Evolutionary conservation across 2,329 filamentous ascomycete genomes (phyloP), one percentile per base, ranked within the genome.

Genomic region (Dactylellina sp.): DNA sequence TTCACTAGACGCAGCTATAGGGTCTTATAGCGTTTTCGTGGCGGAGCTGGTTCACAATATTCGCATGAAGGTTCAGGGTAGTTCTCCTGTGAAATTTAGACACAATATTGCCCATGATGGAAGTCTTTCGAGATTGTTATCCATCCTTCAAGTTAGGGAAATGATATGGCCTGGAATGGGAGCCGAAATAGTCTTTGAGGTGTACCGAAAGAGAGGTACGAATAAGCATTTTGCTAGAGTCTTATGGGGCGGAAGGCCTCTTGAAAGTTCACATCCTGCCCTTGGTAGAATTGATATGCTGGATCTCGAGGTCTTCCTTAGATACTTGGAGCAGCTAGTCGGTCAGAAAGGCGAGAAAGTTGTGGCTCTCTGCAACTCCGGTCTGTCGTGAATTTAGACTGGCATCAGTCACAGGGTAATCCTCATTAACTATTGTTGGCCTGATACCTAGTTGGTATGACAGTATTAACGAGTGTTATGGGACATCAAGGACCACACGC

Each of bases 91-190:
- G 0, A 81, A 83, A 9, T 94, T 92, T 79, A 81, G 88, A 46
- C 91, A 95, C 79, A 93, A 94, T 76, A 85, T 95, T 39, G 91
- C 91, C 1, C 91, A 96, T 78, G 92, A 95, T 77, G 92, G 91
- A 1, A 89, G 87, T 2, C 79, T 93, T 5, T 88, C 89, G 9
- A 82, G 87, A 1, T 78, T 94, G 5, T 82, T 95, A 20, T 87
- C 87, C 1, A 85, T 93, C 14, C 79, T 95, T 78, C 91, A 94
- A 81, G 78, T 90, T 0, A 88, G 92, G 20, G 80, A 84, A 59
- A 94, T 94, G 91, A 88, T 92, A 0, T 94, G 91, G 91, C 91
- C 91, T 0, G 91, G 91, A 0, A 93, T 94, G 91, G 91, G 91
- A 0, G 84, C 87, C 7, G 91, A 94, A 81, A 84, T 94, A 0